Base-by-base conservation (phyloP, 73 alveolate species). In the Breviolum minutum region DNA sequence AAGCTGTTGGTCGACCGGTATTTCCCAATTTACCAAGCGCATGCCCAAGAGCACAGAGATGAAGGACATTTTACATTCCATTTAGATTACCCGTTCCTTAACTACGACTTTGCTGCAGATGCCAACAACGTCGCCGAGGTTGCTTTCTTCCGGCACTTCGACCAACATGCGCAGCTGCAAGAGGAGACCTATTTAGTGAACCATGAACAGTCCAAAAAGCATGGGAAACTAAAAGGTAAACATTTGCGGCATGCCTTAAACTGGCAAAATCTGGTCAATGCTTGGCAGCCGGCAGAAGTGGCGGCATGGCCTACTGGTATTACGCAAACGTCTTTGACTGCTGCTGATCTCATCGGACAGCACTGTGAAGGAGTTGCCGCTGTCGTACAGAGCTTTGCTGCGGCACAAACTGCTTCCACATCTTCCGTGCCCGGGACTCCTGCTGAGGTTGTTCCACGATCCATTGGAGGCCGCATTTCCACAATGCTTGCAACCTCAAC, bases 181-280 rank as follows among this genome's bases (percentile, higher is more conserved):
- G 95, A 87, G 54, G 85, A 54, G 26, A 87, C 27, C n/a, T 66
- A 63, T 81, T 66, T 87, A 30, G 95, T 87, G 26, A 27, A 29
- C 32, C 95, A 87, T 17, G 95, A 87, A 48, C 71, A 32, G 22
- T 66, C 71, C 40, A 87, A 87, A 69, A 14, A 54, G 27, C 95
- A 87, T 16, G 95, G 85, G 8, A 68, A 87, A 74, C 85, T 68
- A 27, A 87, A 68, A 26, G 95, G 95, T 70, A 87, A 87, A 30
- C 95, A 87, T 19, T 61, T 87, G 26, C 95, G 95, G 48, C 95
- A 60, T 5, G 95, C 95, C n/a, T 8, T 87, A 71, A 87, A 87
- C 70, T 87, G 70, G 70, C 82, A n/a, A 68, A 87, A 87, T 32
- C 80, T 87, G 20, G 64, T 26, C 20, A 24, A 12, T 6, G 27